Base-by-base conservation (phyloP, 2,329 filamentous ascomycete species). In the Penicillium expansum region DNA sequence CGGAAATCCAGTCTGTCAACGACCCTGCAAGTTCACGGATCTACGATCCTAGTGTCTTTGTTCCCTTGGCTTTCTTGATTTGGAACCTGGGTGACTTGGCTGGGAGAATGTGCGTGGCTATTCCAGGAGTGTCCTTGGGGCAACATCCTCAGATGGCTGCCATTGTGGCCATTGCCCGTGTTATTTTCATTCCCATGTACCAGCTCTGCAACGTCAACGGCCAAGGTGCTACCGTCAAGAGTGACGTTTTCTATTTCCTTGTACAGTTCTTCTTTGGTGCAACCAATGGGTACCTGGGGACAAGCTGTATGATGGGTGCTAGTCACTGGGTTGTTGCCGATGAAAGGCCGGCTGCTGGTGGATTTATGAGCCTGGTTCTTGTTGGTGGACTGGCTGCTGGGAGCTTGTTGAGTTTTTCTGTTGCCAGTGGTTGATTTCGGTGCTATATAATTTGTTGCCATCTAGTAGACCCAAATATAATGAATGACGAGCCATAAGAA, bases 291-390 rank as follows among this genome's bases (percentile, higher is more conserved):
- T 97, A 89, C 81, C 74, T 99, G 14, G 89, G 90, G 30, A 91
- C 89, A 55, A 89, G 84, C 64, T 91, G 89, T 73, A 97, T 99
- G 92, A 96, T 97, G 85, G 89, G 89, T 1, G 88, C 92, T 0
- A 85, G 83, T 0, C 86, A 90, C 63, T 93, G 87, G 84, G 92
- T 97, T 1, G 87, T 88, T 4, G 84, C 88, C 1, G 86, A 87
- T 10, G 93, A 99, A 78, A 82, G 89, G 33, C 92, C 96, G 77
- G 92, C 91, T 6, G 87, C 92, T 0, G 94, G 93, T 45, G 91
- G 89, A 1, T 97, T 97, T 72, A 97, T 99, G 94, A 89, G 90
- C 4, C 74, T 97, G 61, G 91, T 88, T 72, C 83, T 97, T n/a
- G 90, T 97, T 18, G 85, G 84, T 5, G 94, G 94, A 0, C 76